Evolutionary conservation across 768 basidiomycete species (phyloP).

Genomic region (Clitopilus hobsonii): DNA sequence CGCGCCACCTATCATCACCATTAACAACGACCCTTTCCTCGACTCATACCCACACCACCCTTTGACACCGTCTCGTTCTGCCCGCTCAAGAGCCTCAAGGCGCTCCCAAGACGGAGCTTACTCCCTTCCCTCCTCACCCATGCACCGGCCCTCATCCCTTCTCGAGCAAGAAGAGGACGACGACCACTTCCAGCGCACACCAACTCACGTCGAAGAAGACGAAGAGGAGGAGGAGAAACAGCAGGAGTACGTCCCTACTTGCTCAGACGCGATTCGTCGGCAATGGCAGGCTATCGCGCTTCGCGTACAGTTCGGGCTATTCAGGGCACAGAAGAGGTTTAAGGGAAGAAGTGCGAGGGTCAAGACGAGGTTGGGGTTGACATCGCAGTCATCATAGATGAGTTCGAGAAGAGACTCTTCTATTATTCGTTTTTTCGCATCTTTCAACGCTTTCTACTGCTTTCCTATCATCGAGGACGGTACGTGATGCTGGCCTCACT

Average conservation of each 20-base stretch:
- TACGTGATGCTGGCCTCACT: neutral
- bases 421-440: neutral
- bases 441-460: neutral
- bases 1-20: conserved; percentile 3
- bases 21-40: conserved; percentile 6
- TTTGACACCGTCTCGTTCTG: neutral
- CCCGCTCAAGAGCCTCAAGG: neutral
- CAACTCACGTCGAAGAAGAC: conserved; percentile 16
- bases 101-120: conserved; percentile 4
- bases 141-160: conserved; percentile 3
- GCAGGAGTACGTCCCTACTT: conserved; percentile 46
- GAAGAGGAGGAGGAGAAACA: conserved; percentile 14
- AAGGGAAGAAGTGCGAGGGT: conserved; percentile 21
- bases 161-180: conserved; percentile 5
- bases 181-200: conserved; percentile 2
- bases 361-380: neutral
- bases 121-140: conserved; percentile 5
- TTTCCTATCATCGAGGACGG: neutral
- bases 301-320: conserved; percentile 52
- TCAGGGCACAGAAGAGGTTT: conserved; percentile 37
- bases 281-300: conserved; percentile 62
- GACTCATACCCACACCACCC: conserved; percentile 5
- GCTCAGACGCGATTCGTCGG: conserved; percentile 44
- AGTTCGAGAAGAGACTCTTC: neutral
- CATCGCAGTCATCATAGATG: neutral